Percentiles rank a stretch among this genome's conserved stretches.
phyloP scores from a whole-genome alignment of 345 rosid species.

The Sisymbrium altissimum region DNA sequence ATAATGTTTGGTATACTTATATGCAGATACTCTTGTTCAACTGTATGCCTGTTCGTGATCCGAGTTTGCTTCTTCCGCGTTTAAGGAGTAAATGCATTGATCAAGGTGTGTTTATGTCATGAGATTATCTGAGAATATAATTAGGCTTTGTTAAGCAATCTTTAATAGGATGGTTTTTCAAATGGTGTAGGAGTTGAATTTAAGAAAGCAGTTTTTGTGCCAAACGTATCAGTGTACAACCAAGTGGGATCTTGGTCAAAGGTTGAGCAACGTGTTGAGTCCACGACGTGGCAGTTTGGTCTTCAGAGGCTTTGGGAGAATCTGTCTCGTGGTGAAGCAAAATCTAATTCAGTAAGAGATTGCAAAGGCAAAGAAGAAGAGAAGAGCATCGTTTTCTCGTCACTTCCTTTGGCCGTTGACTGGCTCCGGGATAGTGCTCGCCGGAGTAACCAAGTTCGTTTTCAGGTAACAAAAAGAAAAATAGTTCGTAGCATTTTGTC shows the following conservation, averaged over 20 bases:
- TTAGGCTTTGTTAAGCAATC: neutral
- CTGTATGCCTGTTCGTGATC: slow-evolving; percentile 93
- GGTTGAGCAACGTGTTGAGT: slow-evolving; percentile 46
- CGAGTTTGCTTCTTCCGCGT: slow-evolving; percentile 68
- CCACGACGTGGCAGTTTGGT: slow-evolving; percentile 70
- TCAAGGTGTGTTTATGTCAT: slow-evolving; percentile 37
- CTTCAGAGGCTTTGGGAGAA: slow-evolving; percentile 83
- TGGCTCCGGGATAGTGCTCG: slow-evolving; percentile 78
- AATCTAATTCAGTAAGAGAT: slow-evolving; percentile 18
- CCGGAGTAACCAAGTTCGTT: slow-evolving; percentile 52
- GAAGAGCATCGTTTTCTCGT: slow-evolving; percentile 72
- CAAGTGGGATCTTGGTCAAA: slow-evolving; percentile 66
- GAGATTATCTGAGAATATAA: neutral
- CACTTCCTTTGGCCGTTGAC: slow-evolving; percentile 80
- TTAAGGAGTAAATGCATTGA: slow-evolving; percentile 51
- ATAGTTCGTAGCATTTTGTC: neutral
- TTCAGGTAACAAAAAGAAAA: slow-evolving; percentile 54
- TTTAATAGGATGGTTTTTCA: neutral
- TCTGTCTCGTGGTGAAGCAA: slow-evolving; percentile 40
- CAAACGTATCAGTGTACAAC: slow-evolving; percentile 72
- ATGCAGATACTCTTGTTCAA: slow-evolving; percentile 44
- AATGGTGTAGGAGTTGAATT: slow-evolving; percentile 62
- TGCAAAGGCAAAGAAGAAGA: slow-evolving; percentile 42
- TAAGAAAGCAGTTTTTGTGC: slow-evolving; percentile 88
- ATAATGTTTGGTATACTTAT: neutral